Evolutionary conservation across 192 early-diverging fungal species (phyloP).

Genomic region (Backusella mclennaniae): DNA sequence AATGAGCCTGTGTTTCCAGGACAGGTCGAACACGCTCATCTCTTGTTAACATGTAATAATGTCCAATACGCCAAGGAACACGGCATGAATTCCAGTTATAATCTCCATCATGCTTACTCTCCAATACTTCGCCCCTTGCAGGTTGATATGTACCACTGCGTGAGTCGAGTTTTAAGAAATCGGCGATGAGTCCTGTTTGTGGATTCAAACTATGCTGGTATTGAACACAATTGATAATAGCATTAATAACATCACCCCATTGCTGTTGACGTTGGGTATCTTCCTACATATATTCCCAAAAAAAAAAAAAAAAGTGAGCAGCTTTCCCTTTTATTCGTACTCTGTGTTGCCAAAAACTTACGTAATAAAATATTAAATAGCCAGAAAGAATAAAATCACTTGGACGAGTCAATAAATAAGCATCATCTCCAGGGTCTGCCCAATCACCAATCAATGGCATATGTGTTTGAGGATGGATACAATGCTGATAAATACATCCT

Average conservation of each 20-base stretch:
- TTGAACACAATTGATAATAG: constrained; percentile 39
- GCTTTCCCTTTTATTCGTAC: not conserved
- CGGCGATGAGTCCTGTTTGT: constrained; percentile 50
- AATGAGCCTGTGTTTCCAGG: constrained; percentile 41
- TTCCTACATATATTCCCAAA: constrained; percentile 28
- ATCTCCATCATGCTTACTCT: constrained; percentile 46
- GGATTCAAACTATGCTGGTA: constrained; percentile 41
- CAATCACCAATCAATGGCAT: constrained; percentile 55
- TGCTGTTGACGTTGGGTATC: constrained; percentile 40
- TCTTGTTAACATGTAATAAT: constrained; percentile 47
- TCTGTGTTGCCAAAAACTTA: not conserved
- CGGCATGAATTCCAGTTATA: constrained; percentile 60
- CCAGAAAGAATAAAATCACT: constrained; percentile 53
- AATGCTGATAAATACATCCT: constrained; percentile 48
- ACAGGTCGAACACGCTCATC: constrained; percentile 42
- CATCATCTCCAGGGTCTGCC: constrained; percentile 45
- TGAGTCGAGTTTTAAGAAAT: constrained; percentile 46
- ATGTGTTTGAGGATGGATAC: constrained; percentile 47
- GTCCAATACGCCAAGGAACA: constrained; percentile 53
- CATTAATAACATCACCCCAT: constrained; percentile 46
- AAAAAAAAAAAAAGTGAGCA: not conserved
- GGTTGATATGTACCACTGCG: constrained; percentile 36
- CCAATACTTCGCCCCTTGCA: constrained; percentile 41
- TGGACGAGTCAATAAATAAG: constrained; percentile 45
- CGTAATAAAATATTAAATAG: constrained; percentile 49